These are phyloP conservation scores for Dioscorea alata DNA, from an alignment of 106 monocot species.

Conservation along the genomic window DNA sequence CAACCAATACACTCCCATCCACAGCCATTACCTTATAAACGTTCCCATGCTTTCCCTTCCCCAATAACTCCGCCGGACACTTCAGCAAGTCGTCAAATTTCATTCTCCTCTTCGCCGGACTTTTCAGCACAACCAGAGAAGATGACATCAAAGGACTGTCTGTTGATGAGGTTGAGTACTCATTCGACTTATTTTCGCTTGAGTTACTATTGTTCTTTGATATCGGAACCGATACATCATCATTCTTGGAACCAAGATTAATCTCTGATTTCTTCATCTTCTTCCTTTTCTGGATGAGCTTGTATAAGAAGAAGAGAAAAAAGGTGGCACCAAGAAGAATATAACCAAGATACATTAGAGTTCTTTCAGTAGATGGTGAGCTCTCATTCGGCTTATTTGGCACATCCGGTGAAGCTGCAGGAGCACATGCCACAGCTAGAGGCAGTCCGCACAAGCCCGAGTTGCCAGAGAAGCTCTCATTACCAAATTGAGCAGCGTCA, in stretches of 20 bases:
- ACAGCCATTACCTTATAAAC: slow-evolving; percentile 37
- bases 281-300: neutral
- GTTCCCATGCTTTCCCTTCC: slow-evolving; percentile 40
- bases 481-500: neutral
- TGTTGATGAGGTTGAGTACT: slow-evolving; percentile 28
- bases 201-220: neutral
- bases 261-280: slow-evolving; percentile 4
- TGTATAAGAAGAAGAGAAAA: slow-evolving; percentile 14
- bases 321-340: slow-evolving; percentile 20
- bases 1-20: slow-evolving; percentile 19
- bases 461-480: slow-evolving; percentile 15
- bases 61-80: slow-evolving; percentile 49
- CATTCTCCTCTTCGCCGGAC: slow-evolving; percentile 7
- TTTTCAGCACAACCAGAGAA: slow-evolving; percentile 28
- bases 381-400: neutral
- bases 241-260: neutral
- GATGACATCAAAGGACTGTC: slow-evolving; percentile 3
- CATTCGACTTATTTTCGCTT: neutral
- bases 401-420: neutral
- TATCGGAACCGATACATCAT: neutral
- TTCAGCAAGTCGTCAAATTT: slow-evolving; percentile 42
- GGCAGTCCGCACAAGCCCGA: slow-evolving; percentile 29
- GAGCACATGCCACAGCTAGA: slow-evolving; percentile 7
- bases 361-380: neutral
- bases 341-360: slow-evolving; percentile 25